phyloP scores from a whole-genome alignment of 1,284 basidiomycete genomes.

The Cutaneotrichosporon sp. region DNA sequence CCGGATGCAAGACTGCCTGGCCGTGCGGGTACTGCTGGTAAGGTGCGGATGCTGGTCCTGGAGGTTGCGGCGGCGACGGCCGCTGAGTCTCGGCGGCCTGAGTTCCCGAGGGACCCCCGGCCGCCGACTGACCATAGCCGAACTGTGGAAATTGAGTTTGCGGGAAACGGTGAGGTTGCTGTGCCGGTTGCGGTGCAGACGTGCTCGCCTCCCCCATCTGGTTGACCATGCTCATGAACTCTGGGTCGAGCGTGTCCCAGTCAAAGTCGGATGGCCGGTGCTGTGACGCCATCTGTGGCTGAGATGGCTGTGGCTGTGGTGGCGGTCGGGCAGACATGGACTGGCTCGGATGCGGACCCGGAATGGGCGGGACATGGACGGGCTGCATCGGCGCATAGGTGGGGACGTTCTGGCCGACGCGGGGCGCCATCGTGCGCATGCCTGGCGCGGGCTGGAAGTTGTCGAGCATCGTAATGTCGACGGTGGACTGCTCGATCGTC shows the following conservation, averaged over 20 bases:
- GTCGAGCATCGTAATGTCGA: slow-evolving; percentile 10
- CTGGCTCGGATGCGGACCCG: neutral
- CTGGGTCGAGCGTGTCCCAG: slow-evolving; percentile 41
- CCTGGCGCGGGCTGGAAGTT: slow-evolving; percentile 12
- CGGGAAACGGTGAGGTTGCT: neutral
- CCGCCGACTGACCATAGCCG: neutral
- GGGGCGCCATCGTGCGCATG: slow-evolving; percentile 6
- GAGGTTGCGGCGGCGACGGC: neutral
- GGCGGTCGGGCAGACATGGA: neutral
- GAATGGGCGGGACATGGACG: neutral
- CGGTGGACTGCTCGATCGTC: slow-evolving; percentile 4
- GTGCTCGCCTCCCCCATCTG: slow-evolving; percentile 22
- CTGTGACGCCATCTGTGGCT: neutral
- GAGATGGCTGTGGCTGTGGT: neutral
- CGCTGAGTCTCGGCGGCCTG: neutral
- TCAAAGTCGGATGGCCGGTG: slow-evolving; percentile 25
- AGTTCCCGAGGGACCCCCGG: neutral
- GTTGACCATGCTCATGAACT: slow-evolving; percentile 36
- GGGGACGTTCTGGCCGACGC: neutral
- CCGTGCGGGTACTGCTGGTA: neutral
- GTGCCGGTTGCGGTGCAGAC: neutral
- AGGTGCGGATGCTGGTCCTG: neutral
- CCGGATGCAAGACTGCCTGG: neutral
- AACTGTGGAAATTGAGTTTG: neutral
- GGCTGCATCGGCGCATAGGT: neutral